A percentile compares a stretch with the other conserved stretches of the same genome.
These are phyloP conservation scores for Kodamaea kakaduensis DNA, from an alignment of 805 yeast genomes.

Conservation along the genomic window DNA sequence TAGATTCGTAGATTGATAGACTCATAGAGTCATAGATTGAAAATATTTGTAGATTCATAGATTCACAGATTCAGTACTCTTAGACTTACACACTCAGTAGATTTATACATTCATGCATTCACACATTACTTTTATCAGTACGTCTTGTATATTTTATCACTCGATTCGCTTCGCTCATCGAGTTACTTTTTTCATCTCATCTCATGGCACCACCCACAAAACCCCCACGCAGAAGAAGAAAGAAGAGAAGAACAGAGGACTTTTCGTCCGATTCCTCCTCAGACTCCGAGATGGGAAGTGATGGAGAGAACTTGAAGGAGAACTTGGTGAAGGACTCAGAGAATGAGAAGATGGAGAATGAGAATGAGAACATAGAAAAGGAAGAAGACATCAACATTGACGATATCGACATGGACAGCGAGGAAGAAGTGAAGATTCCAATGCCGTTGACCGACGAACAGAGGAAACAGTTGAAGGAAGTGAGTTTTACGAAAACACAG, in stretches of 20 bases:
- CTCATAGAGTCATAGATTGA: no score
- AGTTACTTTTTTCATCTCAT: conserved; percentile 4
- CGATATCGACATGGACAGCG: conserved; percentile 29
- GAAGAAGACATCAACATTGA: conserved; percentile 26
- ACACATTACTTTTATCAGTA: neutral
- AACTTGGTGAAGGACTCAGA: conserved; percentile 13
- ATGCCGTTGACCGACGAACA: conserved; percentile 18
- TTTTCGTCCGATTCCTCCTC: conserved; percentile 54
- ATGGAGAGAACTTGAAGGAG: conserved; percentile 15
- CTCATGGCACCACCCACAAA: conserved; percentile 15
- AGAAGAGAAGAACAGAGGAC: conserved; percentile 82
- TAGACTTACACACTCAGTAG: no score
- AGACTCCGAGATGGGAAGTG: conserved; percentile 32
- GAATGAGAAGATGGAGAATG: conserved; percentile 6
- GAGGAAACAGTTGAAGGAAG: conserved; percentile 18
- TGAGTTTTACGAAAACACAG: conserved; percentile 25
- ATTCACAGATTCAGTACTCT: no score
- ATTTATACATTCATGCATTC: no score
- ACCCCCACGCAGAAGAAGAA: conserved; percentile 51
- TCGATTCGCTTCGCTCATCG: no score
- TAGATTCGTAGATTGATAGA: no score
- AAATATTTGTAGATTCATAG: no score
- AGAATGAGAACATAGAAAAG: conserved; percentile 13
- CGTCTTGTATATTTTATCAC: neutral
- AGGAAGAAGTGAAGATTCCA: conserved; percentile 12